Conservation (phyloP, 2,329 filamentous ascomycete species). For the Madurella mycetomatis region DNA sequence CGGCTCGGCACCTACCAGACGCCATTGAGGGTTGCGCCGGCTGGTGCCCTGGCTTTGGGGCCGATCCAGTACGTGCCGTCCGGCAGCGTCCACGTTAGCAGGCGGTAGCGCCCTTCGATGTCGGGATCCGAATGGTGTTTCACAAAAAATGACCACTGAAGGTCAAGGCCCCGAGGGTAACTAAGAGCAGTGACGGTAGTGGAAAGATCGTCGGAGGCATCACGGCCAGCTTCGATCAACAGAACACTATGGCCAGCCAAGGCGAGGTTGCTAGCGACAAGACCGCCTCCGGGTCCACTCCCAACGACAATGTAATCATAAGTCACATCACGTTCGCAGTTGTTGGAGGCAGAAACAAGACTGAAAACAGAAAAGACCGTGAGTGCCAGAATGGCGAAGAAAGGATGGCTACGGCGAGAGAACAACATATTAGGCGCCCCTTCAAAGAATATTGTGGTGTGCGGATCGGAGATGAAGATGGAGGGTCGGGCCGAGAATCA, state of each 20-base stretch:
- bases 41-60: slow-evolving; percentile 24
- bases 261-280: slow-evolving; percentile 47
- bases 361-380: slow-evolving; percentile 8
- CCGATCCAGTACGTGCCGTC: slow-evolving; percentile 28
- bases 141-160: slow-evolving; percentile 55
- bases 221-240: slow-evolving; percentile 51
- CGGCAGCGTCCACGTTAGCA: slow-evolving; percentile 45
- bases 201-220: slow-evolving; percentile 40
- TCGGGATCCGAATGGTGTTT: slow-evolving; percentile 47
- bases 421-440: slow-evolving; percentile 8
- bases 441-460: neutral
- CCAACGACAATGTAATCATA: slow-evolving; percentile 52
- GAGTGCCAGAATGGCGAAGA: slow-evolving; percentile 10
- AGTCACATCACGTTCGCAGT: neutral
- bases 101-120: slow-evolving; percentile 43
- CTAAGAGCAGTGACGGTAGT: slow-evolving; percentile 44
- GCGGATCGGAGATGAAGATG: no score
- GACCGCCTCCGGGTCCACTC: slow-evolving; percentile 49
- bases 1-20: slow-evolving; percentile 23
- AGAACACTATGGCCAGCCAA: slow-evolving; percentile 48
- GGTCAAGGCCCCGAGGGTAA: slow-evolving; percentile 41
- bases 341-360: neutral
- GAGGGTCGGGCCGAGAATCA: no score
- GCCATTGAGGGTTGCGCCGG: slow-evolving; percentile 27
- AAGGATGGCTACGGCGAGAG: slow-evolving; percentile 5